phyloP scores from a whole-genome alignment of 1,284 basidiomycete species.

The Tremellales sp. region DNA sequence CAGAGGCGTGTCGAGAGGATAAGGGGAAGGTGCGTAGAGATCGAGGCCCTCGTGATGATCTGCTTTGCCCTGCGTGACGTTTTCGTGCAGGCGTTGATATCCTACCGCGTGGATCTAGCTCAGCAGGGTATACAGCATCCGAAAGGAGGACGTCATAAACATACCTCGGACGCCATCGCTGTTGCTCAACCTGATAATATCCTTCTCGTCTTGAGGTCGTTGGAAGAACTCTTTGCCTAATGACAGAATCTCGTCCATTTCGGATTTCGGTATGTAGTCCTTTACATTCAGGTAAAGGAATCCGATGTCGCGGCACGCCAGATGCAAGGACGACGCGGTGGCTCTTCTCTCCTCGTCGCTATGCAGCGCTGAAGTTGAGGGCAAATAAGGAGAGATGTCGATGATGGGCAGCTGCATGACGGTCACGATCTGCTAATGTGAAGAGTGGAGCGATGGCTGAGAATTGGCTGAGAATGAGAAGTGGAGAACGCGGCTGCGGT shows the following conservation, averaged over 20 bases:
- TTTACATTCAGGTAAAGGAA: slow-evolving; percentile 81
- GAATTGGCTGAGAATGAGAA: background rate
- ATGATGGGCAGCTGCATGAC: slow-evolving; percentile 37
- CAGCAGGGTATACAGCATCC: background rate
- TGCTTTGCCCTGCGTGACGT: slow-evolving; percentile 75
- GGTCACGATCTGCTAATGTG: background rate
- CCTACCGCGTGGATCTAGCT: slow-evolving; percentile 16
- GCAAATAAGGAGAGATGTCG: slow-evolving; percentile 40
- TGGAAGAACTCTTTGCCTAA: slow-evolving; percentile 69
- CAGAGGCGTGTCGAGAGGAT: slow-evolving; percentile 30
- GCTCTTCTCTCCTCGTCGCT: slow-evolving; percentile 39
- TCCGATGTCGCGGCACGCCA: slow-evolving; percentile 69
- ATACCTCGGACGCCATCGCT: slow-evolving; percentile 70
- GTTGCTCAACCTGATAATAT: slow-evolving; percentile 60
- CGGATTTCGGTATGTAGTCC: slow-evolving; percentile 55
- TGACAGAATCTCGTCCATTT: slow-evolving; percentile 62
- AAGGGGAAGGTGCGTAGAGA: slow-evolving; percentile 61
- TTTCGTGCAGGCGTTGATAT: slow-evolving; percentile 60
- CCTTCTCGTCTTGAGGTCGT: slow-evolving; percentile 67
- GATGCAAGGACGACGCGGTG: slow-evolving; percentile 61
- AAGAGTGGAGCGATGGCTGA: background rate
- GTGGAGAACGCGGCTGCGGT: background rate
- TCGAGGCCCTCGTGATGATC: slow-evolving; percentile 83
- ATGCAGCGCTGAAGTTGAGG: slow-evolving; percentile 2
- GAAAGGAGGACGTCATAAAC: slow-evolving; percentile 17